Evolutionary conservation across 208 protist genomes (phyloP).

Genomic region (Wallacemonas sp.): DNA sequence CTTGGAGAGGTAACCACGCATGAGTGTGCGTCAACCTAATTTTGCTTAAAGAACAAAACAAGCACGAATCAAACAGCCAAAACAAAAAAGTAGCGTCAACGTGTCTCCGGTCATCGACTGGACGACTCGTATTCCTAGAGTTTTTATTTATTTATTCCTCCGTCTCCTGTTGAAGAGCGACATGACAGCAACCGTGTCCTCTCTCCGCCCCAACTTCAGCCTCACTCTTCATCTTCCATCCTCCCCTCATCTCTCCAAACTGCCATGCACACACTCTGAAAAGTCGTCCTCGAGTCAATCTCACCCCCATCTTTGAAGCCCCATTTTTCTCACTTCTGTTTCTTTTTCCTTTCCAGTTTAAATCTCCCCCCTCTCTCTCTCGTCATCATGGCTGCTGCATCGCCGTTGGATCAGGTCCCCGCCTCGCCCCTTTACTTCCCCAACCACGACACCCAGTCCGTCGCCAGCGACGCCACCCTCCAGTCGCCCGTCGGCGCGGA

Average conservation of each 20-base stretch:
- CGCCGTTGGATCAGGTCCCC: background rate
- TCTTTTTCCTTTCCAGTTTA: constrained; percentile 1
- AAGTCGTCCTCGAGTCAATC: background rate
- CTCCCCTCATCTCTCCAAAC: background rate
- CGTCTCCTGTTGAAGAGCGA: no score
- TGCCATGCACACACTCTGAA: background rate
- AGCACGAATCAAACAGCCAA: background rate
- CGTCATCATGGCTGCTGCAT: background rate
- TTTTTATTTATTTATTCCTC: no score
- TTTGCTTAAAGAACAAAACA: background rate
- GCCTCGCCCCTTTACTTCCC: constrained; percentile 12
- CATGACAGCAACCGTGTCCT: background rate
- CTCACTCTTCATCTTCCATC: background rate
- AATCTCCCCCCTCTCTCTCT: background rate
- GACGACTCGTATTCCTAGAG: no score
- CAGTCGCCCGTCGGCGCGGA: background rate
- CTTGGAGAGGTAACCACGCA: background rate
- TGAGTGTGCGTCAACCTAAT: no score
- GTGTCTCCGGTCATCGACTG: no score
- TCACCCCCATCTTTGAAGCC: background rate
- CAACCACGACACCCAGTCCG: constrained; percentile 3
- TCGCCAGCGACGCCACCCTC: background rate
- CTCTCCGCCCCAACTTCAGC: background rate
- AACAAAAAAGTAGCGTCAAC: background rate
- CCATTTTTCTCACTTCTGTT: background rate